Evolutionary conservation across 495 filamentous ascomycete species (phyloP).

Genomic region (Evernia prunastri): DNA sequence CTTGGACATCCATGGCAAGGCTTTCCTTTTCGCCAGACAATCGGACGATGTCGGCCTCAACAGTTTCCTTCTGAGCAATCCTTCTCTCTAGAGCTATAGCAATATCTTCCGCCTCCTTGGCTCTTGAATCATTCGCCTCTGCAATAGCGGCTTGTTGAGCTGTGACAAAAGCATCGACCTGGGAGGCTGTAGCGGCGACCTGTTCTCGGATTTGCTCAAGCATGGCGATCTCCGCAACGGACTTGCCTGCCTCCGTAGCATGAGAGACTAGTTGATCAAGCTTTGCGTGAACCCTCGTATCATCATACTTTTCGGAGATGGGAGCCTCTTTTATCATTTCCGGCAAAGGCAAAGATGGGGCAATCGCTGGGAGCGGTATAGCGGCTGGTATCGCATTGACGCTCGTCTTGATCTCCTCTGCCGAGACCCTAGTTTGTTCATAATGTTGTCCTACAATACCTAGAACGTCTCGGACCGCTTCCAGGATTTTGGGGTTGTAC

Average conservation of each 20-base stretch:
- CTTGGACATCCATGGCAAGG: constrained; percentile 50
- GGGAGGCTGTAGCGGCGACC: constrained; percentile 76
- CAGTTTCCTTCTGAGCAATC: constrained; percentile 67
- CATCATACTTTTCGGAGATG: constrained; percentile 53
- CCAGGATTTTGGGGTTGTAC: constrained; percentile 77
- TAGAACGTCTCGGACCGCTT: constrained; percentile 77
- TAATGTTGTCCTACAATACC: constrained; percentile 73
- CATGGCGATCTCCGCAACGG: constrained; percentile 59
- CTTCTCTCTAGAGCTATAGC: constrained; percentile 73
- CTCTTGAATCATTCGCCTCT: constrained; percentile 71
- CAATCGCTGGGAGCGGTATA: constrained; percentile 47
- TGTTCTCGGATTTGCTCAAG: constrained; percentile 86
- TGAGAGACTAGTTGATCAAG: constrained; percentile 73
- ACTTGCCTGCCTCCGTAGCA: constrained; percentile 40
- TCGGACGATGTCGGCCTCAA: constrained; percentile 62
- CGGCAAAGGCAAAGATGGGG: constrained; percentile 31
- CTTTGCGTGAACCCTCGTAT: constrained; percentile 69
- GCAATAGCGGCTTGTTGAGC: constrained; percentile 71
- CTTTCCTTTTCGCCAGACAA: constrained; percentile 61
- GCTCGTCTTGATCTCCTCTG: constrained; percentile 46
- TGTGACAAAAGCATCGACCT: constrained; percentile 78
- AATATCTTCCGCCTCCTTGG: constrained; percentile 74
- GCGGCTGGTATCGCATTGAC: constrained; percentile 46
- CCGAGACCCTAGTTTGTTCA: constrained; percentile 52
- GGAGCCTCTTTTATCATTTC: constrained; percentile 35